phyloP scores from a whole-genome alignment of 768 basidiomycete species.

The Nidularia pulvinata region DNA sequence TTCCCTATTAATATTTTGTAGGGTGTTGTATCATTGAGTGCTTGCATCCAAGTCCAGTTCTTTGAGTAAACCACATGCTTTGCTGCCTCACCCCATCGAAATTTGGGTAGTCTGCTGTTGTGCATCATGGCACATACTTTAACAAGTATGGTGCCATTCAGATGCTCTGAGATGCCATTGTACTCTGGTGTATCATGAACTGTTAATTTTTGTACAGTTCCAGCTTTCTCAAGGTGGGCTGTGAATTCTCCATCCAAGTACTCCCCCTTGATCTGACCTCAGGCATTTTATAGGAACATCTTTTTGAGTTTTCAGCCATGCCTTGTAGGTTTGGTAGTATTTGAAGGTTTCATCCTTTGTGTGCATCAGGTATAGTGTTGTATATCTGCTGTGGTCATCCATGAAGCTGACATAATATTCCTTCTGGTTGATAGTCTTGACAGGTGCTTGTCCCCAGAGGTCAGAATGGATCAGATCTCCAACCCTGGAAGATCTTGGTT shows the following conservation, averaged over 20 bases:
- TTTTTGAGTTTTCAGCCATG: slow-evolving; percentile 22
- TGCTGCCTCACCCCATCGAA: slow-evolving; percentile 34
- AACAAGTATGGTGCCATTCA: slow-evolving; percentile 28
- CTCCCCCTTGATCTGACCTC: slow-evolving; percentile 32
- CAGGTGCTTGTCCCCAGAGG: slow-evolving; percentile 33
- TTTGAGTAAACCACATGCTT: slow-evolving; percentile 25
- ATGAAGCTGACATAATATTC: slow-evolving; percentile 26
- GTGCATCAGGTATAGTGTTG: slow-evolving; percentile 13
- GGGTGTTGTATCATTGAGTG: slow-evolving; percentile 18
- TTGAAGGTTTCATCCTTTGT: slow-evolving; percentile 17
- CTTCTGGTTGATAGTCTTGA: slow-evolving; percentile 10
- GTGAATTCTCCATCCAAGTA: slow-evolving; percentile 26
- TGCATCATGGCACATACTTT: slow-evolving; percentile 26
- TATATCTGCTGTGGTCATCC: slow-evolving; percentile 19
- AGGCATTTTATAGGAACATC: slow-evolving; percentile 20
- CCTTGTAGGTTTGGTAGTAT: slow-evolving; percentile 21
- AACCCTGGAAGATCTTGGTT: slow-evolving; percentile 2
- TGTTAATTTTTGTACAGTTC: slow-evolving; percentile 27
- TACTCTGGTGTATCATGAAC: slow-evolving; percentile 29
- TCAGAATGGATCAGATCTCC: slow-evolving; percentile 24
- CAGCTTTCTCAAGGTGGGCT: slow-evolving; percentile 18
- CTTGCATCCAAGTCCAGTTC: slow-evolving; percentile 25
- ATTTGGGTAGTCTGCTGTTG: slow-evolving; percentile 20
- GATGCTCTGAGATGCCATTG: slow-evolving; percentile 35
- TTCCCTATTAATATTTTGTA: slow-evolving; percentile 11